These are phyloP conservation scores for Stereum hirsutum DNA, from an alignment of 1,284 basidiomycete species.

Conservation along the genomic window DNA sequence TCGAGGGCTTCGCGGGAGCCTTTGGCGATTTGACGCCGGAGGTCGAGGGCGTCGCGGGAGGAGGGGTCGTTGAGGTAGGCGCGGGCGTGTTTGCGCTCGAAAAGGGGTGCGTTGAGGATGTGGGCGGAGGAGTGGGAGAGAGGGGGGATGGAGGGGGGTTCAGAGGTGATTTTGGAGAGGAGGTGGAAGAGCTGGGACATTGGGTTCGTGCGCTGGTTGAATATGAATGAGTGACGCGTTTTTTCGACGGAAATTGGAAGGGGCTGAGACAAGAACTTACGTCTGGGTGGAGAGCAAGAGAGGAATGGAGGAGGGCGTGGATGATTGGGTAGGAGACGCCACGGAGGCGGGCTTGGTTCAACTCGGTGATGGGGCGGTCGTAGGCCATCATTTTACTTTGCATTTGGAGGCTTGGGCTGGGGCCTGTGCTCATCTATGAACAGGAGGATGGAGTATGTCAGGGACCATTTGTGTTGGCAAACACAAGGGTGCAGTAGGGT, in stretches of 20 bases:
- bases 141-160: conserved; percentile 60
- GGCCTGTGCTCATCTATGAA: conserved; percentile 36
- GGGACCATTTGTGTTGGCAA: too few relatives aligned
- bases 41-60: conserved; percentile 48
- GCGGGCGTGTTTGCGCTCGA: conserved; percentile 67
- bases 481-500: too few relatives aligned
- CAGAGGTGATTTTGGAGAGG: conserved; percentile 60
- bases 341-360: conserved; percentile 66
- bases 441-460: too few relatives aligned
- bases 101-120: conserved; percentile 64
- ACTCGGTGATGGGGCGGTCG: conserved; percentile 66
- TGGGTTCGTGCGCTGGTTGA: conserved; percentile 41
- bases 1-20: conserved; percentile 73
- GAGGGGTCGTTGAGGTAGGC: conserved; percentile 65
- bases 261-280: conserved; percentile 26
- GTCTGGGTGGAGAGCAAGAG: conserved; percentile 44
- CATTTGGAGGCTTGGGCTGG: conserved; percentile 62
- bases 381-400: conserved; percentile 97
- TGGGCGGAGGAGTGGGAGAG: conserved; percentile 70
- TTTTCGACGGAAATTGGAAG: not conserved
- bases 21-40: conserved; percentile 63
- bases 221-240: not conserved
- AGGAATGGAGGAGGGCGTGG: conserved; percentile 59
- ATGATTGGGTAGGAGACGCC: conserved; percentile 70
- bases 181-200: conserved; percentile 65